Evolutionary conservation across 371 early-diverging fungal species (phyloP).

Genomic region (Apophysomyces ossiformis): DNA sequence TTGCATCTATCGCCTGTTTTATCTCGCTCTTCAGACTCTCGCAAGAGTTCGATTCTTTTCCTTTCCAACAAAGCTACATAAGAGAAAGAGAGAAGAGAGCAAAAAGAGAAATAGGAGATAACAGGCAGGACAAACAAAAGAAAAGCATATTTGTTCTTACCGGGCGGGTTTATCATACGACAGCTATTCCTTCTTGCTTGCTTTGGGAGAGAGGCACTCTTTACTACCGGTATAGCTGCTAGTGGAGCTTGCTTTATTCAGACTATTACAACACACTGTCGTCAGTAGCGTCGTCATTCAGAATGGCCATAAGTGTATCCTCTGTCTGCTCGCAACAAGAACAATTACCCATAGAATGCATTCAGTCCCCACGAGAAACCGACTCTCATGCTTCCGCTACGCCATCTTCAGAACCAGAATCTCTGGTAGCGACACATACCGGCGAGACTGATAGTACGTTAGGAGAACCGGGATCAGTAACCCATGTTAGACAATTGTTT

Average conservation of each 20-base stretch:
- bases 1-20: too few relatives aligned
- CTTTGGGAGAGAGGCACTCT: not conserved
- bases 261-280: constrained; percentile 1
- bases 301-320: constrained; percentile 48
- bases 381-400: constrained; percentile 5
- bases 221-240: not conserved
- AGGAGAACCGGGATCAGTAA: constrained; percentile 15
- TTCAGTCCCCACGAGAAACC: not conserved
- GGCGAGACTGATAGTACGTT: not conserved
- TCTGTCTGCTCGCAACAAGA: constrained; percentile 11
- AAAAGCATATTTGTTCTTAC: not conserved
- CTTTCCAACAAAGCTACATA: not conserved
- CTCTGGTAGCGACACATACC: not conserved
- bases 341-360: constrained; percentile 2
- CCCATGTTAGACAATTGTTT: constrained; percentile 30
- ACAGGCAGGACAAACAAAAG: not conserved
- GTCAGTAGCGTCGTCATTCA: constrained; percentile 45
- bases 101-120: not conserved
- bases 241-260: not conserved
- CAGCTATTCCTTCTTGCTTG: not conserved
- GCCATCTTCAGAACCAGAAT: constrained; percentile 8
- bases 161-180: too few relatives aligned
- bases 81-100: not conserved
- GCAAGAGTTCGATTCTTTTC: too few relatives aligned
- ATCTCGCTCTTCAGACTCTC: too few relatives aligned